Conservation (phyloP, 352 stramenopile genomes). For the Stramenopiles sp. region DNA sequence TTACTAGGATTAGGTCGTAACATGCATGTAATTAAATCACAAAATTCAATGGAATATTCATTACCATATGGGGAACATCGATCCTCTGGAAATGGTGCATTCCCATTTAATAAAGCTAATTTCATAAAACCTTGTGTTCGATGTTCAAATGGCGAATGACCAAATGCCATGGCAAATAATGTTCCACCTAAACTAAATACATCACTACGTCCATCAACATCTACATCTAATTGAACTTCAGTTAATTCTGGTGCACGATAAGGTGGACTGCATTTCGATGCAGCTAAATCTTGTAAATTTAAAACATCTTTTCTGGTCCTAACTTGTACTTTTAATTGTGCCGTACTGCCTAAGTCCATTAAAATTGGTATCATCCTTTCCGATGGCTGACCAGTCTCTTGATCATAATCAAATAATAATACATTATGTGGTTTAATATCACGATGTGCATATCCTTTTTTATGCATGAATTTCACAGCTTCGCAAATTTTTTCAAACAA, state of each 20-base stretch:
- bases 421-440: slow-evolving; percentile 61
- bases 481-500: slow-evolving; percentile 56
- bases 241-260: slow-evolving; percentile 75
- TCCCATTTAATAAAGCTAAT: slow-evolving; percentile 45
- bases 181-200: slow-evolving; percentile 69
- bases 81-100: slow-evolving; percentile 44
- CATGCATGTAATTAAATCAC: slow-evolving; percentile 60
- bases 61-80: slow-evolving; percentile 18
- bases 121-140: slow-evolving; percentile 49
- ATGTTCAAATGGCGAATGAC: slow-evolving; percentile 65
- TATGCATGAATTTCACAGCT: slow-evolving; percentile 43
- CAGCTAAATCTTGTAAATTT: slow-evolving; percentile 47
- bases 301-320: slow-evolving; percentile 31
- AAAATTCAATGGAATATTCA: slow-evolving; percentile 48
- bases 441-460: slow-evolving; percentile 47
- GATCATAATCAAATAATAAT: too few relatives aligned
- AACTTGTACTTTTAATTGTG: slow-evolving; percentile 40
- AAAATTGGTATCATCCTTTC: too few relatives aligned
- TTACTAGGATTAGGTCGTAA: slow-evolving; percentile 51
- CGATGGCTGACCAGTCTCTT: too few relatives aligned
- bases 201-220: slow-evolving; percentile 49
- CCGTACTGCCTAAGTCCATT: slow-evolving; percentile 55
- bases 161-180: slow-evolving; percentile 68
- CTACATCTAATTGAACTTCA: slow-evolving; percentile 33
- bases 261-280: slow-evolving; percentile 48